Percentiles rank a stretch among this genome's conserved stretches.
These are phyloP conservation scores for Lachnellula suecica DNA, from an alignment of 2,329 filamentous ascomycete genomes.

Conservation along the genomic window DNA sequence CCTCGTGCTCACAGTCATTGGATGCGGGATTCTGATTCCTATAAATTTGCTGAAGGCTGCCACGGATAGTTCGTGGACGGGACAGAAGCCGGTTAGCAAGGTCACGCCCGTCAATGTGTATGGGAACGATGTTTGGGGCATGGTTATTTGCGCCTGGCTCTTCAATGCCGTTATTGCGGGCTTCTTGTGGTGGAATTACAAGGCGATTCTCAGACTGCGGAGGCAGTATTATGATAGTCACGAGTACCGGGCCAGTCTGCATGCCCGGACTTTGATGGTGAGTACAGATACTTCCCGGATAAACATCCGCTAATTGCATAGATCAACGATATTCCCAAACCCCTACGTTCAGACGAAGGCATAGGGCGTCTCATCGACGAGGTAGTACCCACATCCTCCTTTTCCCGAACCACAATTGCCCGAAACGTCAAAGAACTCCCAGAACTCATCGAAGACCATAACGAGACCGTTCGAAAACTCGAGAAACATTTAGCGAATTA, in stretches of 20 bases:
- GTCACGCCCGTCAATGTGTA: conserved; percentile 60
- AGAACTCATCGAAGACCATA: conserved; percentile 79
- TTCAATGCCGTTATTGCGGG: conserved; percentile 75
- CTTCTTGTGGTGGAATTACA: conserved; percentile 91
- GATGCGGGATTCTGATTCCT: conserved; percentile 77
- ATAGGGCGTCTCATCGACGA: conserved; percentile 80
- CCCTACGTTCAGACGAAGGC: conserved; percentile 80
- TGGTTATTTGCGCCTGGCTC: conserved; percentile 58
- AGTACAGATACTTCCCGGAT: conserved; percentile 17
- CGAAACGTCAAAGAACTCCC: conserved; percentile 92
- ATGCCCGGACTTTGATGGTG: conserved; percentile 70
- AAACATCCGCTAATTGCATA: conserved; percentile 33
- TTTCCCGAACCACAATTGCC: conserved; percentile 79
- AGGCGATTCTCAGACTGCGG: conserved; percentile 67
- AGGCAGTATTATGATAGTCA: conserved; percentile 79
- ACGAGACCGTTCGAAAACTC: conserved; percentile 75
- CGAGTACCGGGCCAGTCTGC: conserved; percentile 85
- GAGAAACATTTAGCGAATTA: conserved; percentile 87
- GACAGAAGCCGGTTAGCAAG: conserved; percentile 40
- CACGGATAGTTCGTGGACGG: conserved; percentile 36
- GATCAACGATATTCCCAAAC: conserved; percentile 81
- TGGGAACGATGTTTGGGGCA: conserved; percentile 55
- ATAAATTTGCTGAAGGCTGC: conserved; percentile 63
- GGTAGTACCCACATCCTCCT: conserved; percentile 74
- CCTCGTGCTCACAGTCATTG: conserved; percentile 66